phyloP scores from a whole-genome alignment of 805 yeast species.

The Ogataea henricii region DNA sequence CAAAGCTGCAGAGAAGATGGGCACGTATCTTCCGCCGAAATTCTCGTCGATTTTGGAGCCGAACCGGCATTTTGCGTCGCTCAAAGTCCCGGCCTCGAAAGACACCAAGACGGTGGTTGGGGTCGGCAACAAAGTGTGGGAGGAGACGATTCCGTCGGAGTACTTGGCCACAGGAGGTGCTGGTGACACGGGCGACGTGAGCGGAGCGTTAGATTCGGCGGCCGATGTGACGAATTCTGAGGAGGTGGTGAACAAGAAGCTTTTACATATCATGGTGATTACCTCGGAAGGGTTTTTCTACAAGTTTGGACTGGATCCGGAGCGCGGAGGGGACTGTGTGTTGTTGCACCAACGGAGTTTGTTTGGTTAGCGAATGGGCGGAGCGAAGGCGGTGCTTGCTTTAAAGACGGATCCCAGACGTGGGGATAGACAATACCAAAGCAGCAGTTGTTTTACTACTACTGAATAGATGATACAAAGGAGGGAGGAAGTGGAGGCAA shows the following conservation, averaged over 20 bases:
- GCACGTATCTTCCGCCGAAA: constrained; percentile 82
- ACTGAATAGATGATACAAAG: background rate
- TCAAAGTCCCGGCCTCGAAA: constrained; percentile 44
- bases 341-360: constrained; percentile 57
- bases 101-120: constrained; percentile 52
- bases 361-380: constrained; percentile 10
- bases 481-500: background rate
- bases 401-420: constrained; percentile 4
- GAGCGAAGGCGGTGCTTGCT: no score
- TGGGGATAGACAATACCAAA: constrained; percentile 2
- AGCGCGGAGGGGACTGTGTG: constrained; percentile 92
- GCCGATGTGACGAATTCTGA: constrained; percentile 4
- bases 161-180: constrained; percentile 9
- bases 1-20: constrained; percentile 84
- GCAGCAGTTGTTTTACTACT: background rate
- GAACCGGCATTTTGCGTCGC: constrained; percentile 88
- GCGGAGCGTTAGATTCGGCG: constrained; percentile 19
- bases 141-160: constrained; percentile 27
- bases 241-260: constrained; percentile 27
- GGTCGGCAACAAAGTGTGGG: constrained; percentile 39
- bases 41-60: constrained; percentile 89
- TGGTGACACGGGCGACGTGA: background rate
- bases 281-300: constrained; percentile 86
- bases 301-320: constrained; percentile 83
- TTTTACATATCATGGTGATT: constrained; percentile 69